Evolutionary conservation across 192 early-diverging fungal species (phyloP), one percentile per base, ranked within the genome.

Genomic region (Entomortierella parvispora): DNA sequence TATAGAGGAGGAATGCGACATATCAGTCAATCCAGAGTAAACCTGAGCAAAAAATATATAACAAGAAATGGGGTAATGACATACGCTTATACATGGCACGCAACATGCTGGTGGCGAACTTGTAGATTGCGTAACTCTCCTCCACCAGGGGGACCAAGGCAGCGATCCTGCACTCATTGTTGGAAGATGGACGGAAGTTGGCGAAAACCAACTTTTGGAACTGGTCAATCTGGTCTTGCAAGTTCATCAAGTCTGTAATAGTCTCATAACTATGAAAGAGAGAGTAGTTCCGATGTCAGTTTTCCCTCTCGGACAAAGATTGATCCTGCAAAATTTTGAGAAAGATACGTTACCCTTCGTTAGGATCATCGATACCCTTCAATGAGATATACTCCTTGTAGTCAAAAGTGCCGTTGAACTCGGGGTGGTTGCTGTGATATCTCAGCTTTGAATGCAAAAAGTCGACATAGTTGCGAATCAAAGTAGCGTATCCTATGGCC

Each of bases 131-230:
- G 66, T 97, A 90, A 63, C 88, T 92, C 71, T 99, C 97, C 65
- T 99, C 96, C 4, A 99, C 94, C 53, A 99, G 83, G n/a, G 97
- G 97, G 31, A 99, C 95, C 22, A 99, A 87, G 18, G 96, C 91
- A 12, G 96, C 89, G 72, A 99, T 96, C 32, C 95, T 92, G 75
- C 94, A 96, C 81, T 99, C 96, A 74, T 97, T 97, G 81, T 93
- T 94, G 52, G 91, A 90, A 9, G 85, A 86, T 18, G 86, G 83
- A 32, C 92, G 88, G 81, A 99, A 94, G 69, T 92, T 89, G 37
- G 76, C 82, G 75, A 99, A 95, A 17, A 99, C 90, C 1, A 92
- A 84, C 75, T 94, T 95, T 68, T 96, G 94, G 81, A 99, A 93
- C 66, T 88, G 83, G 61, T 99, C 94, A 46, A 97, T 90, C 49